These are phyloP conservation scores for Aspergillus nanangensis DNA, from an alignment of 495 filamentous ascomycete species.

Conservation along the genomic window DNA sequence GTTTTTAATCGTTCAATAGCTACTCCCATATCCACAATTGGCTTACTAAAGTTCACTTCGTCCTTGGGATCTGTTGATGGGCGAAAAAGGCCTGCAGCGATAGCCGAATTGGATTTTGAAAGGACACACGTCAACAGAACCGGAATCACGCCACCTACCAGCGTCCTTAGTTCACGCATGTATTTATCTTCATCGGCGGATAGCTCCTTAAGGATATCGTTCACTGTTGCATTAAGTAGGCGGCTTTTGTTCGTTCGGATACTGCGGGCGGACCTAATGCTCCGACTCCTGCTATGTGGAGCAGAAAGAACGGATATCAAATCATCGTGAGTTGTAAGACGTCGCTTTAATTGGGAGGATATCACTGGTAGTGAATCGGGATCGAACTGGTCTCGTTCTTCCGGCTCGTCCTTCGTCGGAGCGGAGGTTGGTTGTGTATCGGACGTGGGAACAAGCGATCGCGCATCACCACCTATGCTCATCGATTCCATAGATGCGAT, in stretches of 20 bases:
- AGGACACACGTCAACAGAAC: slow-evolving; percentile 84
- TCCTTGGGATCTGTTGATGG: slow-evolving; percentile 46
- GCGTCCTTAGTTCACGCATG: slow-evolving; percentile 83
- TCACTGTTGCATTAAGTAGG: slow-evolving; percentile 59
- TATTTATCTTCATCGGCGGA: slow-evolving; percentile 84
- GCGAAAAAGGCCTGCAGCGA: slow-evolving; percentile 64
- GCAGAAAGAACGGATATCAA: slow-evolving; percentile 87
- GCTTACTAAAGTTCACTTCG: slow-evolving; percentile 68
- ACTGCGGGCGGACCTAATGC: slow-evolving; percentile 65
- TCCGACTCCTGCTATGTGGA: slow-evolving; percentile 60
- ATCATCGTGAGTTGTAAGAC: slow-evolving; percentile 88
- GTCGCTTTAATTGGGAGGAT: slow-evolving; percentile 58
- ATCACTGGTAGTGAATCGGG: slow-evolving; percentile 33
- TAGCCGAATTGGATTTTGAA: slow-evolving; percentile 62
- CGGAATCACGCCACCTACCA: slow-evolving; percentile 95
- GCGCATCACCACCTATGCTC: slow-evolving; percentile 39
- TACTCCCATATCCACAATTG: slow-evolving; percentile 93
- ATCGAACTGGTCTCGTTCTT: slow-evolving; percentile 42
- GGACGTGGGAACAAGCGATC: slow-evolving; percentile 5
- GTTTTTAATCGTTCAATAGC: slow-evolving; percentile 78
- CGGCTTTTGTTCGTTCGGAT: slow-evolving; percentile 67
- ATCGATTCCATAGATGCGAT: slow-evolving; percentile 63
- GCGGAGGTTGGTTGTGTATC: slow-evolving; percentile 9
- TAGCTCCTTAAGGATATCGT: slow-evolving; percentile 76
- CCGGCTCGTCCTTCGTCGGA: slow-evolving; percentile 23